Percentiles rank a stretch among this genome's conserved stretches.
These are phyloP conservation scores for Macadamia tetraphylla DNA, from an alignment of 164 flowering plant species.

Conservation along the genomic window DNA sequence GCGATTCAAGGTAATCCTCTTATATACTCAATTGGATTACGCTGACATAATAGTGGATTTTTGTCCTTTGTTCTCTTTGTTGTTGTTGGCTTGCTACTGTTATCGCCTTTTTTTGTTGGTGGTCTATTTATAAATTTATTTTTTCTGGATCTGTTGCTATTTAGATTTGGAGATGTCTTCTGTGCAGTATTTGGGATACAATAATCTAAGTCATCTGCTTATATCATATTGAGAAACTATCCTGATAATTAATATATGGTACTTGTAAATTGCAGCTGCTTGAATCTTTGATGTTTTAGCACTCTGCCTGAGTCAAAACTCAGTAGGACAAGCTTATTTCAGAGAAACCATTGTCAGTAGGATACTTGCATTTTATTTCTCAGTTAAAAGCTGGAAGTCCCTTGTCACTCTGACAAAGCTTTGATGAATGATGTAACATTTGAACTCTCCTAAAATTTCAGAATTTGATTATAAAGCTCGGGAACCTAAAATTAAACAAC, in stretches of 20 bases:
- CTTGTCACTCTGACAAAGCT: constrained; percentile 7
- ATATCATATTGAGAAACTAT: neutral
- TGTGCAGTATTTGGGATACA: no score
- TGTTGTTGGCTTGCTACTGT: no score
- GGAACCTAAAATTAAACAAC: constrained; percentile 13
- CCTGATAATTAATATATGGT: constrained; percentile 4
- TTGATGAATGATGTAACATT: constrained; percentile 15
- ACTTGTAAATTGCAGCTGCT: constrained; percentile 54
- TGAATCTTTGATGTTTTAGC: constrained; percentile 61
- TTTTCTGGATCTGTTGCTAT: neutral
- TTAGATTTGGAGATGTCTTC: neutral
- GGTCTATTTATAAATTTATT: neutral
- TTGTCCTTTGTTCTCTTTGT: no score
- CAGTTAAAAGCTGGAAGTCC: constrained; percentile 46
- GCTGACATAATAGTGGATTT: no score
- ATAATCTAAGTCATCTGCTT: neutral
- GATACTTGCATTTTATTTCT: constrained; percentile 65
- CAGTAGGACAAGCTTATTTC: constrained; percentile 49
- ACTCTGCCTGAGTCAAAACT: constrained; percentile 66
- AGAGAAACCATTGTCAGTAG: constrained; percentile 47
- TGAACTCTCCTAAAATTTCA: constrained; percentile 14
- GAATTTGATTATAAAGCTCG: constrained; percentile 17
- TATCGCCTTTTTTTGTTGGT: no score
- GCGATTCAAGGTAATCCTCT: no score
- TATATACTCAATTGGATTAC: no score